A percentile compares a stretch with the other conserved stretches of the same genome.
phyloP scores from a whole-genome alignment of 495 filamentous ascomycete species.

The Arthonia radiata region DNA sequence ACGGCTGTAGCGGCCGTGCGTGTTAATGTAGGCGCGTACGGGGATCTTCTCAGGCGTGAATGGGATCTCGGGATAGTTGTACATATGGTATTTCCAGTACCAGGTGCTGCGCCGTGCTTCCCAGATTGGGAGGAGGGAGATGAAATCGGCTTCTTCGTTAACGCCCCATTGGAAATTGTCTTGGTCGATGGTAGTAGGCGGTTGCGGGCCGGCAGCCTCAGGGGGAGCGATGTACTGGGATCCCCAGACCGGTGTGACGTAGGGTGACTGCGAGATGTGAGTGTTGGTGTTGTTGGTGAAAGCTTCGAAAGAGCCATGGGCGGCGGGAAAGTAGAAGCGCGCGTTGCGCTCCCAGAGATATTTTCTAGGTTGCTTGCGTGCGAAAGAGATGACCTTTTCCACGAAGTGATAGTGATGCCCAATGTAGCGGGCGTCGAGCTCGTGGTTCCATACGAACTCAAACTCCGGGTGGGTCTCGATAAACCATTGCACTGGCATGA shows the following conservation, averaged over 20 bases:
- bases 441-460: constrained; percentile 55
- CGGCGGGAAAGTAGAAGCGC: constrained; percentile 40
- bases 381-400: constrained; percentile 33
- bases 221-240: constrained; percentile 25
- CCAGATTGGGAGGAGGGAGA: constrained; percentile 45
- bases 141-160: constrained; percentile 51
- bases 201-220: constrained; percentile 32
- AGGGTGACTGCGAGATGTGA: constrained; percentile 9
- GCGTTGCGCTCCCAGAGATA: constrained; percentile 53
- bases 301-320: constrained; percentile 34
- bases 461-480: constrained; percentile 43
- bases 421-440: constrained; percentile 45
- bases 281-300: constrained; percentile 22
- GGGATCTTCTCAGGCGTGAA: too few species aligned
- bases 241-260: constrained; percentile 32
- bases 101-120: constrained; percentile 36
- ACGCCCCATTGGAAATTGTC: constrained; percentile 51
- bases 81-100: constrained; percentile 34
- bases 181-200: constrained; percentile 22
- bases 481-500: constrained; percentile 37
- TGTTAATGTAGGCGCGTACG: constrained; percentile 39
- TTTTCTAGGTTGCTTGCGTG: constrained; percentile 34
- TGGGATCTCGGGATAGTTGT: too few species aligned
- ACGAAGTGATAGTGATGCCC: constrained; percentile 49
- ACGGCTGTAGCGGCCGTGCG: constrained; percentile 35